Evolutionary conservation across 2,329 filamentous ascomycete species (phyloP).

Genomic region (Pezicula neosporulosa): DNA sequence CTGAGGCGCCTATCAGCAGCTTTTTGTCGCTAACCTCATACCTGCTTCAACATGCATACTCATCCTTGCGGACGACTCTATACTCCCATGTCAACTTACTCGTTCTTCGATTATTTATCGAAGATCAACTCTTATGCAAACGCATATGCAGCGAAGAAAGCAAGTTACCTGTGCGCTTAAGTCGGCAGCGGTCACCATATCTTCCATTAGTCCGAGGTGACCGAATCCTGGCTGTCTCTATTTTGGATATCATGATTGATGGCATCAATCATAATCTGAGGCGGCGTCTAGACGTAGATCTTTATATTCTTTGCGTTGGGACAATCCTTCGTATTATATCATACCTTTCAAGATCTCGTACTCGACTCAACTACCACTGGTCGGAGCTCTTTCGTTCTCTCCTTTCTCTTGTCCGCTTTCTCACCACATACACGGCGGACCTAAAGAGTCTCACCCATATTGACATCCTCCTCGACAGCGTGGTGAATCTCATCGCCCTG

Average conservation of each 20-base stretch:
- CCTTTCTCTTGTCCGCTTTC: constrained; percentile 82
- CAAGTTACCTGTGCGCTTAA: constrained; percentile 73
- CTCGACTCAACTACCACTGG: constrained; percentile 88
- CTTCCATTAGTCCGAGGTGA: constrained; percentile 72
- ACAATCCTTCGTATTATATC: constrained; percentile 81
- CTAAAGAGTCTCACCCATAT: constrained; percentile 67
- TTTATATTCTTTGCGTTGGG: constrained; percentile 80
- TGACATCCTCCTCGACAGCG: constrained; percentile 68
- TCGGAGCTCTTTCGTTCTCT: constrained; percentile 89
- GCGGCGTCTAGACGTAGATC: constrained; percentile 75
- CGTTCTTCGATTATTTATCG: constrained; percentile 79
- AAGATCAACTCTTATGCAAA: constrained; percentile 80
- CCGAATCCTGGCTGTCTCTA: constrained; percentile 68
- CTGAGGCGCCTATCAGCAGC: constrained; percentile 72
- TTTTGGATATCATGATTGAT: constrained; percentile 86
- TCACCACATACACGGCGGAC: constrained; percentile 81
- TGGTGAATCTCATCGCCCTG: constrained; percentile 80
- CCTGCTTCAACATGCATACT: constrained; percentile 86
- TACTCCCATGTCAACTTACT: constrained; percentile 86
- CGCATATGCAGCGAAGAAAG: constrained; percentile 77
- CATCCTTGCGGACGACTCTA: constrained; percentile 71
- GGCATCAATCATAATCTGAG: constrained; percentile 92
- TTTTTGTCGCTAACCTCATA: constrained; percentile 91
- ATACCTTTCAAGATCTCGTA: constrained; percentile 77
- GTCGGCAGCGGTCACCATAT: constrained; percentile 83